These are phyloP conservation scores for Hymenoscyphus salicellus DNA, from an alignment of 2,329 filamentous ascomycete genomes.

Conservation along the genomic window DNA sequence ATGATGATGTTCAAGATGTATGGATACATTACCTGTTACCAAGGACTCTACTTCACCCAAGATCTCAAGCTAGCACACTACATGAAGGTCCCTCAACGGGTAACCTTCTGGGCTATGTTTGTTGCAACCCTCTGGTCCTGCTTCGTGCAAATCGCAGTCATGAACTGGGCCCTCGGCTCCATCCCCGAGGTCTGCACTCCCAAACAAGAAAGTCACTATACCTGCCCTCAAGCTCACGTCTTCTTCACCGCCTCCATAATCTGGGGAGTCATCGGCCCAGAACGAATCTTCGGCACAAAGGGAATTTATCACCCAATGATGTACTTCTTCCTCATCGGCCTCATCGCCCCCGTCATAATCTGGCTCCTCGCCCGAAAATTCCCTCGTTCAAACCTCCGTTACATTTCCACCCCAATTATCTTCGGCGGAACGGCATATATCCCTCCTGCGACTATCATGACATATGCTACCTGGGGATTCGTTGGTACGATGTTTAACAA, in stretches of 20 bases:
- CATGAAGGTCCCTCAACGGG: conserved; percentile 59
- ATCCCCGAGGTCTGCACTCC: conserved; percentile 63
- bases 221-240: conserved; percentile 48
- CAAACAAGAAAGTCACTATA: conserved; percentile 52
- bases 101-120: conserved; percentile 64
- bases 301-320: conserved; percentile 62
- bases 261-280: conserved; percentile 71
- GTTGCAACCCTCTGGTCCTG: conserved; percentile 64
- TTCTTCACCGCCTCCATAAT: conserved; percentile 68
- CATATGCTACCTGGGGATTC: conserved; percentile 63
- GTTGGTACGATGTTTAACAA: conserved; percentile 68
- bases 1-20: conserved; percentile 82
- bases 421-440: conserved; percentile 63
- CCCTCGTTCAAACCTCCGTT: conserved; percentile 60
- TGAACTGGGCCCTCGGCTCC: conserved; percentile 58
- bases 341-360: conserved; percentile 58
- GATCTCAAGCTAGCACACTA: conserved; percentile 53
- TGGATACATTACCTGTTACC: conserved; percentile 48
- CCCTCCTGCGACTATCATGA: conserved; percentile 68
- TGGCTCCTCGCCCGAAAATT: conserved; percentile 55
- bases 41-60: conserved; percentile 46
- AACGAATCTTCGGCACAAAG: conserved; percentile 63
- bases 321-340: conserved; percentile 70
- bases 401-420: conserved; percentile 65
- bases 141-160: conserved; percentile 62